phyloP scores from a whole-genome alignment of 2,329 filamentous ascomycete species.

The Exophiala bonariae region DNA sequence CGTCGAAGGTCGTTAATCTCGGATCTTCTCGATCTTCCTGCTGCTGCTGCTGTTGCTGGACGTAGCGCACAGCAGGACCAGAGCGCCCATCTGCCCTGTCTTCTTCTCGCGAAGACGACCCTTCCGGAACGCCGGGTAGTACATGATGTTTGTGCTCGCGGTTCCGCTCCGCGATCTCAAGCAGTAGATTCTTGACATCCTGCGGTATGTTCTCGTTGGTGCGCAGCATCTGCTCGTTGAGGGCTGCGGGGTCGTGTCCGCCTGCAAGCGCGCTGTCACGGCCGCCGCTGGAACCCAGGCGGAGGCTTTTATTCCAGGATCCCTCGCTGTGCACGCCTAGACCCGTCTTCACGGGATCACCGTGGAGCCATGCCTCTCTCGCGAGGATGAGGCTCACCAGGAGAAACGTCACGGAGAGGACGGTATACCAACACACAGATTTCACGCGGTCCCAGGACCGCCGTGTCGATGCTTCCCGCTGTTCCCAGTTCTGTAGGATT shows the following conservation, averaged over 20 bases:
- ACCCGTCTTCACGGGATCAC: constrained; percentile 15
- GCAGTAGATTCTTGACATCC: constrained; percentile 11
- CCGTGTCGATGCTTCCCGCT: constrained; percentile 37
- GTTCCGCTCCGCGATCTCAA: constrained; percentile 16
- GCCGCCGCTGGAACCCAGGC: constrained; percentile 8
- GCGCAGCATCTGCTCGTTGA: constrained; percentile 13
- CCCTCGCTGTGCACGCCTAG: constrained; percentile 11
- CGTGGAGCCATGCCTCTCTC: constrained; percentile 20
- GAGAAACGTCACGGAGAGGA: constrained; percentile 10
- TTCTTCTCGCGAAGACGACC: too few relatives aligned
- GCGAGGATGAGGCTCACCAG: constrained; percentile 12
- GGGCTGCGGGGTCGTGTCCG: not conserved
- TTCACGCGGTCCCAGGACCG: constrained; percentile 19
- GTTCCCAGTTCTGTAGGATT: constrained; percentile 44
- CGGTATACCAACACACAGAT: constrained; percentile 13
- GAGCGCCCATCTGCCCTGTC: too few relatives aligned
- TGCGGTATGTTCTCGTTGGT: constrained; percentile 3
- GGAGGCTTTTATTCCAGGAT: constrained; percentile 13
- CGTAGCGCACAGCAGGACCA: too few relatives aligned
- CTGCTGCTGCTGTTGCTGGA: too few relatives aligned
- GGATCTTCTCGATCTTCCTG: constrained; percentile 9
- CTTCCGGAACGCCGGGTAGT: too few relatives aligned
- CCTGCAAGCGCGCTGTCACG: not conserved
- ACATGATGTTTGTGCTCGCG: constrained; percentile 12
- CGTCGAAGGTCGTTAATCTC: constrained; percentile 15